Conservation (phyloP, 1,139 yeast species). For the Zygosaccharomyces pseudobailii region DNA sequence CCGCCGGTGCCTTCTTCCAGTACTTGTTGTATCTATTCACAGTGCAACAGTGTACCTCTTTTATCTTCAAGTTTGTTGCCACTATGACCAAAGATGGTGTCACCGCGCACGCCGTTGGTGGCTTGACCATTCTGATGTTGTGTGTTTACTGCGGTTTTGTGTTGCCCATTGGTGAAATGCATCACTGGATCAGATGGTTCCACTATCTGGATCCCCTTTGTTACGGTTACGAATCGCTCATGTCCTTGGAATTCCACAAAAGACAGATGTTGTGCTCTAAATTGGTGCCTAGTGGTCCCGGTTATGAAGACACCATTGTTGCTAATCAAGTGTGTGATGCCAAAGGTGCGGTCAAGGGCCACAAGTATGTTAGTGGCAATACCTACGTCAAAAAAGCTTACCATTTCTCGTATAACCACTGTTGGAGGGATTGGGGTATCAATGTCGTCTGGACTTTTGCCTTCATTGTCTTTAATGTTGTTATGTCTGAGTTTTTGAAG, state of each 20-base stretch:
- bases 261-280: conserved; percentile 45
- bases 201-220: conserved; percentile 54
- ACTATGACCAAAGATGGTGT: conserved; percentile 50
- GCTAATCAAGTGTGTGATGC: conserved; percentile 46
- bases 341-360: conserved; percentile 46
- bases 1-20: conserved; percentile 61
- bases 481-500: conserved; percentile 48
- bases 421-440: conserved; percentile 66
- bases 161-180: conserved; percentile 53
- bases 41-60: conserved; percentile 47
- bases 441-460: conserved; percentile 51
- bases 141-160: conserved; percentile 58
- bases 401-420: conserved; percentile 46
- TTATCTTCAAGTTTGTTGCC: conserved; percentile 58
- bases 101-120: conserved; percentile 61
- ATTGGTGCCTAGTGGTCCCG: conserved; percentile 51
- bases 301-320: conserved; percentile 40
- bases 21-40: conserved; percentile 47
- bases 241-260: conserved; percentile 55
- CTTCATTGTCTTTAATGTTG: conserved; percentile 43
- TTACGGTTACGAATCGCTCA: conserved; percentile 51
- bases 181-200: conserved; percentile 63
- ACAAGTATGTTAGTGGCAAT: conserved; percentile 45
- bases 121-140: conserved; percentile 48
- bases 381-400: conserved; percentile 39